Evolutionary conservation across 2,329 filamentous ascomycete species (phyloP), one percentile per base, ranked within the genome.

Genomic region (Pestalotiopsis sp.): DNA sequence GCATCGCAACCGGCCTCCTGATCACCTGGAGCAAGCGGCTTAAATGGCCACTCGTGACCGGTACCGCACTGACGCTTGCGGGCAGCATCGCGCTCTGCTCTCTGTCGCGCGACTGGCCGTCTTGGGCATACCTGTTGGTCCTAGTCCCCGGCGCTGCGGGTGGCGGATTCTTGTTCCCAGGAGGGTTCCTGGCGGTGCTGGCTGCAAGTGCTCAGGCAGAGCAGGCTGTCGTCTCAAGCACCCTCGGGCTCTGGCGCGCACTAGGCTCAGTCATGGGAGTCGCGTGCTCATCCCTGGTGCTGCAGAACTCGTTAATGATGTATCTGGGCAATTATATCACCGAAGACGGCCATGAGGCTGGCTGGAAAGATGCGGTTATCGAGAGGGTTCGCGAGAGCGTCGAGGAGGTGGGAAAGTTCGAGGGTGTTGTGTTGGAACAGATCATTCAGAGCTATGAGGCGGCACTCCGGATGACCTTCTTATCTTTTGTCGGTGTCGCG

Each of bases 221-320:
- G 63, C 90, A 92, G 77, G 91, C 91, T 12, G 89, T 92, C 57
- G 89, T 90, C 14, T 92, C 91, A 1, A 89, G 87, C 66, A 94
- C 92, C 0, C 81, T 95, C 70, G 86, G 91, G 20, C 81, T 95
- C 23, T 94, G 91, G 89, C 86, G 92, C 67, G 89, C 88, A 69
- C 79, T 95, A 5, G 93, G 92, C 5, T 87, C 86, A 67, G 92
- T 95, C 1, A 84, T 94, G 75, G 93, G 92, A 17, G 87, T 95
- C 61, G 89, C 92, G 0, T 82, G 86, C 66, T 92, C 89, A 72
- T 92, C 90, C 76, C 84, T 94, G 69, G 87, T 94, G 6, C 82
- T 95, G 70, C 92, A 95, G 81, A 94, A 94, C 74, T 85, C 88
- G 1, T 81, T 95, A 65, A 80, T 87, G 9, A 80, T 84, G 23